Evolutionary conservation across 176 grass and related monocot genomes (phyloP).

Genomic region (Musa acuminata): DNA sequence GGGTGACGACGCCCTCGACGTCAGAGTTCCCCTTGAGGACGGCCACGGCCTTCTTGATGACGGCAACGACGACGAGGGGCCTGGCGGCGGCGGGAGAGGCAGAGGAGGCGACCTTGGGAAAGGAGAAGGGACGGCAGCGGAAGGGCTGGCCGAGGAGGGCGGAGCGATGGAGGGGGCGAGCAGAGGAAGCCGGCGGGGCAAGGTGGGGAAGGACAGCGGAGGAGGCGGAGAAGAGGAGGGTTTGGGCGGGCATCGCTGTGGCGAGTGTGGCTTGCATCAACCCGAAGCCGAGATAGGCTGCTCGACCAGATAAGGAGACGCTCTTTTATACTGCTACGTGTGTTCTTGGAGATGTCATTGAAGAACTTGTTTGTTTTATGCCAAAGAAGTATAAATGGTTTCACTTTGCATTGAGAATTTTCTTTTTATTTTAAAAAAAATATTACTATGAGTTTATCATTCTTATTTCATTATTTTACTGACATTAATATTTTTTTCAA

Average conservation of each 20-base stretch:
- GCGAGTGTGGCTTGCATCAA: not conserved
- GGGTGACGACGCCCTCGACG: conserved; percentile 85
- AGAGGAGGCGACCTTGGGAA: not conserved
- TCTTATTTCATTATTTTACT: too few relatives aligned
- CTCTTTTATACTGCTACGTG: too few relatives aligned
- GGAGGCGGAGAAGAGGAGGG: conserved; percentile 36
- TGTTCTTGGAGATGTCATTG: too few relatives aligned
- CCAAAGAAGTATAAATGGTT: too few relatives aligned
- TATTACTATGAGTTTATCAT: too few relatives aligned
- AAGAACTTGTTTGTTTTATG: too few relatives aligned
- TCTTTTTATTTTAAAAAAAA: too few relatives aligned
- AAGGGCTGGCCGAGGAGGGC: conserved; percentile 19
- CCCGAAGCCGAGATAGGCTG: not conserved
- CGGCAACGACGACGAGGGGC: conserved; percentile 41
- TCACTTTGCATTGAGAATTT: too few relatives aligned
- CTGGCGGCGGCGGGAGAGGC: conserved; percentile 20
- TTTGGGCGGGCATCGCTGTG: conserved; percentile 59
- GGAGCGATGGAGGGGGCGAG: conserved; percentile 56
- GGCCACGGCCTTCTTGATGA: conserved; percentile 79
- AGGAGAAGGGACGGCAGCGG: not conserved
- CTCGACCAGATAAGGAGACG: not conserved
- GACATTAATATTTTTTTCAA: too few relatives aligned
- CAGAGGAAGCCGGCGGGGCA: conserved; percentile 37
- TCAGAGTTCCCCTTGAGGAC: conserved; percentile 73
- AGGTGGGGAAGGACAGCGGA: not conserved